A percentile compares a stretch with the other conserved stretches of the same genome.
These are phyloP conservation scores for Tetracladium maxilliforme DNA, from an alignment of 2,329 filamentous ascomycete genomes.

Conservation along the genomic window DNA sequence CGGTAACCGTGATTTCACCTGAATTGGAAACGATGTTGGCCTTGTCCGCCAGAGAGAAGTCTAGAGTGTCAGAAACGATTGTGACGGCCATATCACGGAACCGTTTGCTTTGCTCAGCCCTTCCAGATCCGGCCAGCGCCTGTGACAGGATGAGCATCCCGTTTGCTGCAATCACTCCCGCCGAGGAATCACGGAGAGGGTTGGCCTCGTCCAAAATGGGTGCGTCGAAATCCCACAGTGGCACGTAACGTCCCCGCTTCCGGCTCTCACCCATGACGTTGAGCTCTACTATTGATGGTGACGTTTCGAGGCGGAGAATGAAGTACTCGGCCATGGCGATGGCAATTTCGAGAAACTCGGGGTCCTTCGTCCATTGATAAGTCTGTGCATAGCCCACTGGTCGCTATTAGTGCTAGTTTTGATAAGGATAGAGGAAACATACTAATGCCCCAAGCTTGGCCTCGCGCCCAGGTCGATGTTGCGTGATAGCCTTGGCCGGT, in stretches of 20 bases:
- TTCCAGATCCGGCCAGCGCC: conserved; percentile 10
- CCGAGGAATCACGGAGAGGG: conserved; percentile 19
- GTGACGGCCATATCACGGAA: conserved; percentile 8
- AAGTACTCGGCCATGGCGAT: conserved; percentile 21
- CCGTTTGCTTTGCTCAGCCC: conserved; percentile 3
- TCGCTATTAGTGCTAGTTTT: too few species aligned
- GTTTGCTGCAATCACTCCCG: conserved; percentile 24
- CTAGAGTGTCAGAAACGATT: conserved; percentile 9
- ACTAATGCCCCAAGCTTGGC: conserved; percentile 12
- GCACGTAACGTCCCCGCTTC: conserved; percentile 7
- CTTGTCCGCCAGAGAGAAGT: conserved; percentile 5
- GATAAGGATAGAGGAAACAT: too few species aligned
- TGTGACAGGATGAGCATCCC: conserved; percentile 23
- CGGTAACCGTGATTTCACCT: conserved; percentile 1
- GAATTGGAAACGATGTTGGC: conserved; percentile 2
- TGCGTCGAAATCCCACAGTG: conserved; percentile 24
- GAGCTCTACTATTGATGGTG: too few species aligned
- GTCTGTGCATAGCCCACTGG: conserved; percentile 22
- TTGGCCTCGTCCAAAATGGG: conserved; percentile 8
- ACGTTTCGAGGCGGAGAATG: conserved; percentile 12
- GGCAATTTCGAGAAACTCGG: conserved; percentile 14
- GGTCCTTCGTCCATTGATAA: conserved; percentile 17
- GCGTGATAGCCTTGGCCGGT: conserved; percentile 10
- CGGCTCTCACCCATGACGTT: conserved; percentile 11
- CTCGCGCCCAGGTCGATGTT: conserved; percentile 9